Evolutionary conservation across 2,329 filamentous ascomycete species (phyloP), one percentile per base, ranked within the genome.

Genomic region (Fusarium goolgardi): DNA sequence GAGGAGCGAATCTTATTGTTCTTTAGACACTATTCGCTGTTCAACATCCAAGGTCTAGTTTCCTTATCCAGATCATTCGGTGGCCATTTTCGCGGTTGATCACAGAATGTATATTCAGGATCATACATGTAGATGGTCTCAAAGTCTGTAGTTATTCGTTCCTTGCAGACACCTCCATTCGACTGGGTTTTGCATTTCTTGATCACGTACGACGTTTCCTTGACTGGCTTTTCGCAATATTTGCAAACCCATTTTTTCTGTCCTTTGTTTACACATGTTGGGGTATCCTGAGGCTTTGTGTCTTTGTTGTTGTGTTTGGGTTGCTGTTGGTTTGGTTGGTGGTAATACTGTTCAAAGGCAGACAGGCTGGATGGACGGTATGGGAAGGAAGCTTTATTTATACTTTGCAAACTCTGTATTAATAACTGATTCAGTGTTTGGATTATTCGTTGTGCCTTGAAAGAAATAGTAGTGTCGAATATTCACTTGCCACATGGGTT

Each of bases 101-200:
- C 4, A 20, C 47, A 51, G 23, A 51, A 51, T 2, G 9, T 51
- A 9, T 34, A 51, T 6, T 39, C 13, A 12, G 34, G 47, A 12
- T 51, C 32, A 16, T 40, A 51, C 34, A 40, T 16, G 4, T 40
- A 18, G 6, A 51, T 35, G 5, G 23, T 40, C 11, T 40, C 23
- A 16, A 21, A 7, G 2, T 21, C 23, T 13, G n/a, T 37, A 9
- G 13, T 16, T 15, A 7, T 13, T 23, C 13, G 13, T 39, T 39
- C 18, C 3, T 5, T 18, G 6, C 34, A 51, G 13, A 8, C 15
- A 3, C 13, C 23, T 0, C 9, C 18, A 1, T 40, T 5, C 4
- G 5, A 13, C 3, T 16, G 10, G 10, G 4, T 51, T 9, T 40
- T 9, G 3, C 34, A 40, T 39, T 29, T 18, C 12, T 16, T 45